Evolutionary conservation across 257 asterid genomes (phyloP), one percentile per base, ranked within the genome.

Genomic region (Nicotiana knightiana): DNA sequence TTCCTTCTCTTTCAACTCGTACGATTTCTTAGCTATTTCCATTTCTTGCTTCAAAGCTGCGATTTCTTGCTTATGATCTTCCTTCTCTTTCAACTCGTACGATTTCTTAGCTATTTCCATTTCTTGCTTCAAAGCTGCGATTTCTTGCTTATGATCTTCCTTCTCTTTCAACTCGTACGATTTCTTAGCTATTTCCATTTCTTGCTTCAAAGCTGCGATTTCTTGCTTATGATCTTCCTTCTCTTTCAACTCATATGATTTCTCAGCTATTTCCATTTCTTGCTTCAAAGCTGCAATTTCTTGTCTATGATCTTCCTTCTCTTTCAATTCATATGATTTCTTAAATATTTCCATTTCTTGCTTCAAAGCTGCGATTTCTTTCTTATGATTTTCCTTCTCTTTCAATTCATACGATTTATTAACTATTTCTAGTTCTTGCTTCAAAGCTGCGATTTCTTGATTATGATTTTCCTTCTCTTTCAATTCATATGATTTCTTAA

Each of bases 391-490:
- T 70, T 46, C 82, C 63, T 83, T 71, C 43, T 65, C 39, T 65
- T 65, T 65, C 43, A 28, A 54, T 63, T 83, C 79, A 62, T 75
- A n/a, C 33, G 62, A 79, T 75, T 67, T 54, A 68, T 81, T 35
- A 21, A 79, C 55, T 16, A n/a, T 35, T 81, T 84, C 88, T 12
- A 84, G 48, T 51, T 87, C 84, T 67, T 86, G 81, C 84, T 85
- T 86, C 28, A 87, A 76, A 17, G 32, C 80, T 18, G 53, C 54
- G n/a, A 85, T 85, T 82, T 86, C 89, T 83, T 81, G 77, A 67
- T 83, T 79, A 57, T 82, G 82, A 54, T 88, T 85, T 5, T 90
- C 90, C 43, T 88, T 91, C 83, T 87, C 93, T 81, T 86, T 90
- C 79, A 51, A 84, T 78, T 88, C 92, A 59, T 83, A 82, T 13